phyloP scores from a whole-genome alignment of 1,139 yeast species.

The Debaryomyces coudertii region DNA sequence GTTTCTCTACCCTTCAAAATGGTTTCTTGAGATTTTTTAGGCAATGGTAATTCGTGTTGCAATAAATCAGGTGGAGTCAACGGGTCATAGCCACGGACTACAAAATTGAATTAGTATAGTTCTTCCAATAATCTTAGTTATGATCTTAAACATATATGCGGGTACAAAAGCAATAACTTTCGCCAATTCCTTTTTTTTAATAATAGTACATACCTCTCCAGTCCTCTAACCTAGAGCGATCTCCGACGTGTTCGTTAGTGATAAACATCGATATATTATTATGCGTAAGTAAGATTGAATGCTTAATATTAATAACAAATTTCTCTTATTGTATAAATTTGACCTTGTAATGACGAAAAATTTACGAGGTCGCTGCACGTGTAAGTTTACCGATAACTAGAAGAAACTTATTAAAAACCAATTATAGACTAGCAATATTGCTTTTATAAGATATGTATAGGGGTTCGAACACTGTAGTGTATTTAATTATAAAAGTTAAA shows the following conservation, averaged over 20 bases:
- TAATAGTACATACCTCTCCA: slow-evolving; percentile 68
- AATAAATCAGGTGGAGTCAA: slow-evolving; percentile 91
- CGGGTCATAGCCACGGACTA: slow-evolving; percentile 82
- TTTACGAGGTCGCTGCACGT: slow-evolving; percentile 6
- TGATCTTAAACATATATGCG: background rate
- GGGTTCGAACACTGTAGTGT: background rate
- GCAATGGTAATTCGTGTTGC: slow-evolving; percentile 84
- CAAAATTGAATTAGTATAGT: slow-evolving; percentile 19
- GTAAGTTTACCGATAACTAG: background rate
- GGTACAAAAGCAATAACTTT: background rate
- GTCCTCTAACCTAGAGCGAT: slow-evolving; percentile 80
- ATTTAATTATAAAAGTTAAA: background rate
- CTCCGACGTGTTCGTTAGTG: slow-evolving; percentile 80
- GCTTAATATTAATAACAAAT: background rate
- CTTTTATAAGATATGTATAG: background rate
- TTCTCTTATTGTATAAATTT: slow-evolving; percentile 2
- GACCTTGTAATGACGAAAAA: slow-evolving; percentile 3
- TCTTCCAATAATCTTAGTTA: background rate
- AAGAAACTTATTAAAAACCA: background rate
- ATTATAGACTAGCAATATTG: background rate
- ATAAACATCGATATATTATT: slow-evolving; percentile 60
- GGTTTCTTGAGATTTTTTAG: slow-evolving; percentile 58
- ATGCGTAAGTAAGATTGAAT: background rate
- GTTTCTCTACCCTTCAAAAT: slow-evolving; percentile 78
- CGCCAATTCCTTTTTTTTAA: background rate